Evolutionary conservation across 2,329 filamentous ascomycete species (phyloP), one percentile per base, ranked within the genome.

Genomic region (Claviceps maximensis): DNA sequence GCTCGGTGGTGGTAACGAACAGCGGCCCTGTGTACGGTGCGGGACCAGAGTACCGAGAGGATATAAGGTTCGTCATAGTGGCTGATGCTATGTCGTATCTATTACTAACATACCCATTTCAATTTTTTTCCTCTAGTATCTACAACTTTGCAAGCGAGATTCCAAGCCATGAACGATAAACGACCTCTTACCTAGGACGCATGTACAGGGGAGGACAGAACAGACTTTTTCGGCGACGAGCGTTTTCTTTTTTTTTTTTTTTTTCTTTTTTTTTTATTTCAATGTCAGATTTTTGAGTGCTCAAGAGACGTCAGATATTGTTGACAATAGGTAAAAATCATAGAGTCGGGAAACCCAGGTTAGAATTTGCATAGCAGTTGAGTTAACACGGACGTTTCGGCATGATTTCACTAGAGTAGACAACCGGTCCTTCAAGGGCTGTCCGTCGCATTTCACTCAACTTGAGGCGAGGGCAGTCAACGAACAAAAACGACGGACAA

Each of bases 1-100:
- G 29, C 23, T 23, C 47, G 17, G 36, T 29, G 23, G 47, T 36
- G 36, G 47, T 49, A 10, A 19, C 47, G 6, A 41, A 49, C 36
- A 49, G 47, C 38, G 51, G 51, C 5, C 38, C 33, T 10, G 46
- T 47, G n/a, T 33, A 47, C 29, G 46, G 27, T 8, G 41, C 19
- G n/a, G 41, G 40, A 2, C 50, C 50, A 15, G 50, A 50, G 7
- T 42, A 50, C 27, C 53, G 47, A 21, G 53, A 55, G 33, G 53
- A 55, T 13, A 53, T 55, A 48, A 55, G 50, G 53, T 53, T 42
- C 27, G 52, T 50, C 10, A 51, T 15, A 2, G 13, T 33, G 25
- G 23, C 46, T 31, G 10, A 19, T 38, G 42, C 17, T 25, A 13
- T 10, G 19, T 27, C 42, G 13, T 45, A n/a, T 15, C 15, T 27